Percentiles rank a stretch among this genome's conserved stretches.
Evolutionary conservation across 2,329 filamentous ascomycete genomes (phyloP).

Genomic region (Trichophyton benhamiae): DNA sequence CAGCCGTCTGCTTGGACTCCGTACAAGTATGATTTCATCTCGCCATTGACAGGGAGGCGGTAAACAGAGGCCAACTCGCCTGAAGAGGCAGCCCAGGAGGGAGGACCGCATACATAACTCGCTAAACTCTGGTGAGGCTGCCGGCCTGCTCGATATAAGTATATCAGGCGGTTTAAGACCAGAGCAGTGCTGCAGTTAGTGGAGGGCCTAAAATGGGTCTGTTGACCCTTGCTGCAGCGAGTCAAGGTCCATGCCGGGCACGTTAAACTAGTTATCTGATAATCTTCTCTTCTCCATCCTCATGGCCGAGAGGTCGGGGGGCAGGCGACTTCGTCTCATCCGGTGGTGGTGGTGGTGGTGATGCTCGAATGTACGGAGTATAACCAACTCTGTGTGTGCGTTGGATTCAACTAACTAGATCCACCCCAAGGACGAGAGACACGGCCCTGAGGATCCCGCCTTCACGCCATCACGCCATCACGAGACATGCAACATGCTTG

Average conservation of each 20-base stretch:
- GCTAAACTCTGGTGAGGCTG: too few relatives aligned
- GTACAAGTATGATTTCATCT: too few relatives aligned
- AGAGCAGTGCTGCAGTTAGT: not conserved
- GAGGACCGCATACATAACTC: too few relatives aligned
- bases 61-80: too few relatives aligned
- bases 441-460: too few relatives aligned
- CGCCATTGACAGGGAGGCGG: too few relatives aligned
- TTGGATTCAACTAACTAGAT: not conserved
- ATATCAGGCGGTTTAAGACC: not conserved
- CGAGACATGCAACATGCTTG: not conserved
- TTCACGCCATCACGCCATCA: not conserved
- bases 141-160: not conserved
- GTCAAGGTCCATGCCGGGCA: not conserved
- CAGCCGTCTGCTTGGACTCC: not conserved
- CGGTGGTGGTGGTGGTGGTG: not conserved
- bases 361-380: not conserved
- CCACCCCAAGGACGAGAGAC: not conserved
- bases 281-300: not conserved
- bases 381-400: too few relatives aligned
- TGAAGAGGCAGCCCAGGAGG: too few relatives aligned
- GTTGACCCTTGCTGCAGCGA: conserved; percentile 1
- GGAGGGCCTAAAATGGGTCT: not conserved
- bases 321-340: not conserved
- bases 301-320: not conserved
- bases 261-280: not conserved